A percentile compares a stretch with the other conserved stretches of the same genome.
Conservation (phyloP, 495 filamentous ascomycete species). For the Aspergillus panamensis region DNA sequence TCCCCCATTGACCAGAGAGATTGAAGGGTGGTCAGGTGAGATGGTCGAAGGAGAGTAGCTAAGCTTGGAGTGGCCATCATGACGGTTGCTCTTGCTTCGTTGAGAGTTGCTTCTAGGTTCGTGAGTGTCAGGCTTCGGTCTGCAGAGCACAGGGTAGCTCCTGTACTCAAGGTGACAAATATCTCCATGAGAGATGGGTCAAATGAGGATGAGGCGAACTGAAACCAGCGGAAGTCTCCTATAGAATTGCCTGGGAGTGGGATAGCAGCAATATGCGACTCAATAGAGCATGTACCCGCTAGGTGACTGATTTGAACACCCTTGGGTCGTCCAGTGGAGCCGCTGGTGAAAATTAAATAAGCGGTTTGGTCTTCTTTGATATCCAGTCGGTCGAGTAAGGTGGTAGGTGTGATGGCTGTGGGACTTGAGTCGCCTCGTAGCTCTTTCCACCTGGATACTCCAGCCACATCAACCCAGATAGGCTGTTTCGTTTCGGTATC, state of each 20-base stretch:
- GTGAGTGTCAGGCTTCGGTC: conserved; percentile 25
- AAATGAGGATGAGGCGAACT: conserved; percentile 79
- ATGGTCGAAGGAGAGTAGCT: conserved; percentile 27
- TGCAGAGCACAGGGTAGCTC: conserved; percentile 53
- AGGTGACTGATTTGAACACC: conserved; percentile 72
- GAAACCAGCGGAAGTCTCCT: conserved; percentile 66
- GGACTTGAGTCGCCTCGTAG: conserved; percentile 9
- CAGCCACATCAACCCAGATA: conserved; percentile 29
- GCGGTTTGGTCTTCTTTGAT: conserved; percentile 49
- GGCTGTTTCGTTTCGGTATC: not conserved
- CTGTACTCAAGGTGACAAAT: conserved; percentile 69
- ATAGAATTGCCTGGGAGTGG: conserved; percentile 51
- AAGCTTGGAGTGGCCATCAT: conserved; percentile 36
- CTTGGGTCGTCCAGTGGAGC: conserved; percentile 80
- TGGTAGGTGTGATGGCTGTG: not conserved
- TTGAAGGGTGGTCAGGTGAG: conserved; percentile 26
- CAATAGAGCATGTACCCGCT: conserved; percentile 65
- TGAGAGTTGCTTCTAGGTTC: conserved; percentile 26
- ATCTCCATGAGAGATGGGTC: conserved; percentile 84
- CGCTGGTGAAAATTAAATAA: conserved; percentile 86
- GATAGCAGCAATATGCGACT: conserved; percentile 53
- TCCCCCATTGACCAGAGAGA: conserved; percentile 35
- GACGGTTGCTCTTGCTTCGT: conserved; percentile 25
- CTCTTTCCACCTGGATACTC: conserved; percentile 21
- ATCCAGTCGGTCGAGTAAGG: conserved; percentile 6